Base-by-base conservation (phyloP, 148 eudicot genomes). In the Persicaria maculosa region DNA sequence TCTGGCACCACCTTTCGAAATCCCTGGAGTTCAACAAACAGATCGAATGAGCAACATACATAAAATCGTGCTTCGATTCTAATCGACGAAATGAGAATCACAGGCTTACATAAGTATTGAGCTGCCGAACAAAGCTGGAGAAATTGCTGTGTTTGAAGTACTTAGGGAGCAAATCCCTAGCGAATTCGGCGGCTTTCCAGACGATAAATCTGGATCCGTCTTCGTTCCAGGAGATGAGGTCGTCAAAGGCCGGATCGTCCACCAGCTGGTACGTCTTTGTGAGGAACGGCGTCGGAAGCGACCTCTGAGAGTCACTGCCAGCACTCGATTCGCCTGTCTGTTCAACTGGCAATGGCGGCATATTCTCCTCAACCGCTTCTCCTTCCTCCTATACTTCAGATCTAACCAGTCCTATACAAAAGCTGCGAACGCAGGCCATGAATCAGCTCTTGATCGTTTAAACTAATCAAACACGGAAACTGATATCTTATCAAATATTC, bases 101-200 rank as follows among this genome's bases (percentile, higher is more conserved):
- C 5, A 10, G 8, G 58, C 81, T 73, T 76, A 93, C 97, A 47
- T 93, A 93, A 25, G 97, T 93, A 59, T 93, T 93, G 22, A 93
- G 89, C 50, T 92, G 97, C 0, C 97, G 91, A 73, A 92, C 95
- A 43, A 92, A 92, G 76, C 97, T 92, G 15, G 97, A 92, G 86
- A 92, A 92, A 80, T 92, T 92, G 75, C 90, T 88, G 72, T 92
- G 97, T 74, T 92, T 92, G 77, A 93, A 90, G 71, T 83, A 93
- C 46, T 85, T 84, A 0, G 96, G 96, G 50, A 93, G 86, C 80
- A 93, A 89, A 85, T 93, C 97, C 19, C 92, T 80, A 53, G 96
- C 90, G 44, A 93, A 93, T 64, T 90, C 97, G 12, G 97, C 90
- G 5, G 97, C 90, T 6, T 86, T 83, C 97, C 96, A 93, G 16